A percentile compares a stretch with the other conserved stretches of the same genome.
Conservation (phyloP, 116 monocot species). For the Zostera marina region DNA sequence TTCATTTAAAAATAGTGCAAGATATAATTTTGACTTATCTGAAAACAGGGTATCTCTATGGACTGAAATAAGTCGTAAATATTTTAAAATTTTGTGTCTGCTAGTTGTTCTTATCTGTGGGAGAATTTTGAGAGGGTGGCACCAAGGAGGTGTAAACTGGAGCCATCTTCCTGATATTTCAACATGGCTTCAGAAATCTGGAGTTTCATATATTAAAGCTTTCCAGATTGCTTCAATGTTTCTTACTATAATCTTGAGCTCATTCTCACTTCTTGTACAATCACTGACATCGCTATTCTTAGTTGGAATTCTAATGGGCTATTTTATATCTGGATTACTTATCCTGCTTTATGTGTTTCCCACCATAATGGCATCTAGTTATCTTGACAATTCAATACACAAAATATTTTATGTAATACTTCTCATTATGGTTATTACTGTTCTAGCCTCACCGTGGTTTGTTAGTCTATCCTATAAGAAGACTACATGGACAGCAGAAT, state of each 20-base stretch:
- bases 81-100: constrained; percentile 23
- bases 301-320: constrained; percentile 11
- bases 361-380: constrained; percentile 6
- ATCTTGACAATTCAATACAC: constrained; percentile 24
- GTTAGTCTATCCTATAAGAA: constrained; percentile 11
- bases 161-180: constrained; percentile 78
- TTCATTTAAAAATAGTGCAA: constrained; percentile 4
- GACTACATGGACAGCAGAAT: background rate
- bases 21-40: constrained; percentile 1
- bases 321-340: constrained; percentile 32
- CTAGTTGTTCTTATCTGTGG: constrained; percentile 53
- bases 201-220: constrained; percentile 23
- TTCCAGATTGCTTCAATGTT: constrained; percentile 45
- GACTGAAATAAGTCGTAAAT: background rate
- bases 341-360: constrained; percentile 31
- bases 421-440: constrained; percentile 19
- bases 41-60: background rate
- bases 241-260: constrained; percentile 21
- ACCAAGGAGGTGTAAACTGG: constrained; percentile 97
- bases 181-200: constrained; percentile 50
- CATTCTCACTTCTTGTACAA: constrained; percentile 12
- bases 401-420: constrained; percentile 31
- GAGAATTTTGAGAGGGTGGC: constrained; percentile 80
- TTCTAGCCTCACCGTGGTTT: constrained; percentile 50
- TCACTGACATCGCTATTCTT: constrained; percentile 13